Evolutionary conservation across 2,329 filamentous ascomycete species (phyloP), one percentile per base, ranked within the genome.

Genomic region (Arachnomyces sp.): DNA sequence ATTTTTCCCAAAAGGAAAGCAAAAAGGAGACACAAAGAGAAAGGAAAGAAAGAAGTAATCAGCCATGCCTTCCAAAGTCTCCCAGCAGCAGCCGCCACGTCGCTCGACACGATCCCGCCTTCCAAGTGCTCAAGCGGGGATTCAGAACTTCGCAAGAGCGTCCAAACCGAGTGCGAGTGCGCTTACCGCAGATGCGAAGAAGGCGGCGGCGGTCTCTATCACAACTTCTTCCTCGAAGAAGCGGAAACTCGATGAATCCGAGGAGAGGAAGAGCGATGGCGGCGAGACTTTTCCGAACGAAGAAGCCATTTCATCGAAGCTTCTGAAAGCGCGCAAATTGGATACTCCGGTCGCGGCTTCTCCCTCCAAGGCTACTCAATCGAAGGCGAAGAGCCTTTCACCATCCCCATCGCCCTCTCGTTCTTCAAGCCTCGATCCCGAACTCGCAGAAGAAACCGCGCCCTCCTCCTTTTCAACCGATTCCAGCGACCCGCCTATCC

Each of bases 71-170:
- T 28, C 29, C 25, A 42, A 33, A 36, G 25, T 39, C 33, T 34
- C 34, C 28, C 36, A 17, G 55, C 53, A 52, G 50, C 57, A 56
- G 49, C 47, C 54, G 49, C 47, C 54, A 12, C 28, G 39, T 39
- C 46, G 59, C 31, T 25, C 34, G 46, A 48, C 39, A 42, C 47
- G 49, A 44, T 45, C 51, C 51, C 44, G 51, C 56, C 56, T 61
- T 50, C 53, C 57, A 35, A 50, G 52, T 40, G 49, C 44, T 14
- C 62, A 63, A 46, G 48, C 50, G 60, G 71, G 59, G 52, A 66
- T 72, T 34, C 61, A 63, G 47, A 56, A 54, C 42, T 72, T 71
- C 47, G 57, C 66, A 43, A 63, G 59, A 48, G 53, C 68, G 42
- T 65, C 62, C 34, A 71, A 72, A 49, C 59, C 65, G 30, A 59